Conservation (phyloP, 768 basidiomycete species). For the Naganishia onofrii region DNA sequence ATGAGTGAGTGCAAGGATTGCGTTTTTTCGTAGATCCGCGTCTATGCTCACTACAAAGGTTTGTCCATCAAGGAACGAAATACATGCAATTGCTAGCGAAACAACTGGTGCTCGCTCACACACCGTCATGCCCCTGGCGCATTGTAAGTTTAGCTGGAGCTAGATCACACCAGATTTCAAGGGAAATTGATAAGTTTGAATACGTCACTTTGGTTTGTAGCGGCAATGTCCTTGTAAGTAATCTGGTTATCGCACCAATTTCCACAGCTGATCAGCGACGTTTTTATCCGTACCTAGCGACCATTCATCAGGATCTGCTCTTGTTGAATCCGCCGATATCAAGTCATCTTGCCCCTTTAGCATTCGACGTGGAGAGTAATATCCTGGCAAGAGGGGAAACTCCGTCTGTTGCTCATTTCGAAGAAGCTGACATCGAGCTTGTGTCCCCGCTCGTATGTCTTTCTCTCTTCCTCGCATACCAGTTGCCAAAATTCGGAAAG, state of each 20-base stretch:
- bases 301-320: slow-evolving; percentile 8
- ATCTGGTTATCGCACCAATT: not conserved
- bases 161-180: not conserved
- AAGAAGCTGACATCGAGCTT: slow-evolving; percentile 16
- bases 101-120: slow-evolving; percentile 7
- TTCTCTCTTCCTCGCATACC: not conserved
- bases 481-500: not conserved
- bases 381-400: slow-evolving; percentile 6
- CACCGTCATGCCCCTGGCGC: slow-evolving; percentile 10
- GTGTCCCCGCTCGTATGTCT: slow-evolving; percentile 13
- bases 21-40: no score
- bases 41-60: not conserved
- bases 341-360: slow-evolving; percentile 16
- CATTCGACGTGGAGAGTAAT: slow-evolving; percentile 5
- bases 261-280: not conserved
- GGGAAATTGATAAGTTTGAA: not conserved
- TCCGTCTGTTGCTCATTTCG: slow-evolving; percentile 17
- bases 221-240: slow-evolving; percentile 22
- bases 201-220: not conserved
- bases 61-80: not conserved
- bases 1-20: slow-evolving; percentile 1
- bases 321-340: slow-evolving; percentile 20
- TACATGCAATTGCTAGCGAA: slow-evolving; percentile 4
- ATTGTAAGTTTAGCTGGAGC: not conserved
- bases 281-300: not conserved